Evolutionary conservation across 176 grass and related monocot genomes (phyloP), one percentile per base, ranked within the genome.

Genomic region (Triticum dicoccoides): DNA sequence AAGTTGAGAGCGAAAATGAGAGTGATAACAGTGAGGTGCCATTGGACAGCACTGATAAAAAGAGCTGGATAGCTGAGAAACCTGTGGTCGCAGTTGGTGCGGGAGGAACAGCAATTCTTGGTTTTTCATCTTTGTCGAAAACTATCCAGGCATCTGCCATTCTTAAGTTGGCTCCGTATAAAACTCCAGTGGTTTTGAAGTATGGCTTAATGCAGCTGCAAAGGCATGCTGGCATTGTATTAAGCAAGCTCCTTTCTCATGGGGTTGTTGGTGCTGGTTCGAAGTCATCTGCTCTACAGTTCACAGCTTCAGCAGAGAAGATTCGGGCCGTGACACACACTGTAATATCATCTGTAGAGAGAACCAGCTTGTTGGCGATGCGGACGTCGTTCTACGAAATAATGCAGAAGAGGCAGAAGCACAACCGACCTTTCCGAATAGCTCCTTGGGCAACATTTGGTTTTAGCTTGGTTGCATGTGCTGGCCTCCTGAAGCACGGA

Each of bases 321-420:
- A 98, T 95, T 65, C 89, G 91, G 78, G 84, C 84, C 0, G 84
- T 98, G 75, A 86, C 88, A 5, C 96, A 96, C 84, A 89, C 91
- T 87, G 67, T 87, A 79, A 91, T 98, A 88, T 76, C 93, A 69
- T 94, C 96, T 54, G 88, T 76, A 27, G 54, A 98, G 61, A 91
- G 89, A 66, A 96, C 96, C 65, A 94, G 90, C 78, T 71, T 98
- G 35, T 80, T 96, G 84, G 91, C 91, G 20, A 98, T 96, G 93
- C 88, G 96, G 79, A 98, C 93, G 9, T 89, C 96, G 34, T 98
- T 90, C 82, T 88, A 98, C 5, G 96, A 98, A 89, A 98, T 98
- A 90, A 98, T 98, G 96, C 90, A 95, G 54, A 95, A 88, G 79
- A 90, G 93, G 39, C 58, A 70, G 30, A 80, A 69, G 39, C 58